Conservation (phyloP, 2,329 filamentous ascomycete genomes). For the Cladosporium sp. region DNA sequence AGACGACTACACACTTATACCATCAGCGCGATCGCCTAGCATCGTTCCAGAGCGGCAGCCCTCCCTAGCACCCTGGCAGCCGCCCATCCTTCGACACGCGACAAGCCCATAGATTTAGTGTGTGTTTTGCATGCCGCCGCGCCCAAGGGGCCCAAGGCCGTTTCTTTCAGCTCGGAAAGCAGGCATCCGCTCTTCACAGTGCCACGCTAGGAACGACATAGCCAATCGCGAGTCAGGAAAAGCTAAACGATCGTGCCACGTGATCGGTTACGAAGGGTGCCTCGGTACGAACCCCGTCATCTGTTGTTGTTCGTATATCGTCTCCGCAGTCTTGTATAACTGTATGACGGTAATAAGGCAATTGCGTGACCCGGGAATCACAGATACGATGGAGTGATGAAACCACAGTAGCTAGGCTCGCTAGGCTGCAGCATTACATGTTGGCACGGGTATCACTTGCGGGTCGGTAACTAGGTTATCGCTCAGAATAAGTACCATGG, state of each 20-base stretch:
- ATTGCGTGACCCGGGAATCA: not conserved
- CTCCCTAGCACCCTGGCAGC: constrained; percentile 6
- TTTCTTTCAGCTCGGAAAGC: constrained; percentile 3
- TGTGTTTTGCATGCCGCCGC: not conserved
- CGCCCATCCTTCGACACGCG: constrained; percentile 1
- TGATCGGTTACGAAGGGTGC: constrained; percentile 8
- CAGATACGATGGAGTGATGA: not conserved
- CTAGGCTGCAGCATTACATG: not conserved
- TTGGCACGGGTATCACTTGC: not conserved
- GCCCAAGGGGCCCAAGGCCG: too few species aligned
- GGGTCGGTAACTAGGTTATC: not conserved
- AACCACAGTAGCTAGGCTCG: too few species aligned
- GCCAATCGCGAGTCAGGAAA: constrained; percentile 7
- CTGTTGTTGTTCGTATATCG: not conserved
- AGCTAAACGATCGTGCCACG: constrained; percentile 4
- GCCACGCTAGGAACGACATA: not conserved
- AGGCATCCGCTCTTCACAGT: constrained; percentile 1
- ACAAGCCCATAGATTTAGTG: not conserved
- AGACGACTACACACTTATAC: constrained; percentile 1
- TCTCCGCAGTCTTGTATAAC: not conserved
- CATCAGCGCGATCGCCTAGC: constrained; percentile 6
- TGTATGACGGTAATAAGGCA: not conserved
- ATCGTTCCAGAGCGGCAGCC: not conserved
- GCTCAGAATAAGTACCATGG: not conserved
- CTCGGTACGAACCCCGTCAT: not conserved